Percentiles rank a stretch among this genome's conserved stretches.
Evolutionary conservation across 2,329 filamentous ascomycete species (phyloP).

Genomic region (Orbilia quercus): DNA sequence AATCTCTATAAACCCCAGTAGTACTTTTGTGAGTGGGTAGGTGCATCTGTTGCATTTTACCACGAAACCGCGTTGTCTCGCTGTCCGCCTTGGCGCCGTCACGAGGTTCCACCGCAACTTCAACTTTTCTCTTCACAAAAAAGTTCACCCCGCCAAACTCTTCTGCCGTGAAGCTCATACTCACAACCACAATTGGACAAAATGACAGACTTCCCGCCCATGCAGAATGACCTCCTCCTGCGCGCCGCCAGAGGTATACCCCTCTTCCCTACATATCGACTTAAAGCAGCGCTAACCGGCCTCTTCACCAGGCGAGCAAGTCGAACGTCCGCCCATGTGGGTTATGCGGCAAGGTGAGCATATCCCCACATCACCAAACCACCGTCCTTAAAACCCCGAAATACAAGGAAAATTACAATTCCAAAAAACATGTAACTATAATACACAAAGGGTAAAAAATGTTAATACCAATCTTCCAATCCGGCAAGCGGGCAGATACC

Average conservation of each 20-base stretch:
- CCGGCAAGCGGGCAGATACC: conserved; percentile 84
- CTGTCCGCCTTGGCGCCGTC: conserved; percentile 22
- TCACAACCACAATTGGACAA: conserved; percentile 25
- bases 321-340: conserved; percentile 96
- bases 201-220: conserved; percentile 74
- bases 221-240: conserved; percentile 92
- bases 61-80: conserved; percentile 15
- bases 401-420: not conserved
- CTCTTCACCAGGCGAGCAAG: conserved; percentile 75
- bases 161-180: not conserved
- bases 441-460: too few relatives aligned
- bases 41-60: conserved; percentile 25
- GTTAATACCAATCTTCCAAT: conserved; percentile 2
- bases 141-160: conserved; percentile 5
- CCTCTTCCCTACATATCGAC: not conserved
- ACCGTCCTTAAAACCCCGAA: conserved; percentile 3
- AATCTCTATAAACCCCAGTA: too few relatives aligned
- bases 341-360: conserved; percentile 90
- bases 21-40: too few relatives aligned
- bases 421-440: too few relatives aligned
- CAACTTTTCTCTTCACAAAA: conserved; percentile 19
- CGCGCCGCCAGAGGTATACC: conserved; percentile 86
- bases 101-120: not conserved
- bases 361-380: conserved; percentile 64
- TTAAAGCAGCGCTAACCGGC: conserved; percentile 35